Evolutionary conservation across 257 asterid species (phyloP).

Genomic region (Cinchona pubescens): DNA sequence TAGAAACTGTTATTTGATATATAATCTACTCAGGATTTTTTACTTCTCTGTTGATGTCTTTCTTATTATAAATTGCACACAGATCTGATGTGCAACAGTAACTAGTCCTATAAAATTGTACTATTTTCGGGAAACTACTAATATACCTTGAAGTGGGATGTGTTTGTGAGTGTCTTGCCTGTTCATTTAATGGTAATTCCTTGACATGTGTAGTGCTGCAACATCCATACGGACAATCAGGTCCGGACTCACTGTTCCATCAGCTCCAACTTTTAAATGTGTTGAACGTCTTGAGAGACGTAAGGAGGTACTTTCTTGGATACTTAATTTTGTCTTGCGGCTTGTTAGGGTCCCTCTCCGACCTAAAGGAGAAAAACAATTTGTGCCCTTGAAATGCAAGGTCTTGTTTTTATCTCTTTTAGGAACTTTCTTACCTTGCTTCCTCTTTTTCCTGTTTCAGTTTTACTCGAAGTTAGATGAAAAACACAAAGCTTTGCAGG

Average conservation of each 20-base stretch:
- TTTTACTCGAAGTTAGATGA: slow-evolving; percentile 73
- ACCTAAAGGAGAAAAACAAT: background rate
- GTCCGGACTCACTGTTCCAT: slow-evolving; percentile 74
- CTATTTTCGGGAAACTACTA: background rate
- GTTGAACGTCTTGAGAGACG: slow-evolving; percentile 67
- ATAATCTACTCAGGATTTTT: background rate
- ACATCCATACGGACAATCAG: slow-evolving; percentile 65
- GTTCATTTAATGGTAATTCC: slow-evolving; percentile 15
- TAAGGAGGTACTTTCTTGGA: slow-evolving; percentile 53
- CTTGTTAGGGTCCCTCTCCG: background rate
- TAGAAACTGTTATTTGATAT: background rate
- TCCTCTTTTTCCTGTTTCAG: slow-evolving; percentile 29
- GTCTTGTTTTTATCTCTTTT: too few relatives aligned
- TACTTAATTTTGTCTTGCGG: background rate
- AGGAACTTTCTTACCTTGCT: slow-evolving; percentile 1
- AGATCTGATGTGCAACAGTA: background rate
- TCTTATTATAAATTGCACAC: background rate
- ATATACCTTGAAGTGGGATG: background rate
- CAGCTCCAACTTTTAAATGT: slow-evolving; percentile 63
- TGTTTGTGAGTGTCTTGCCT: background rate
- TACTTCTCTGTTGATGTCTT: background rate
- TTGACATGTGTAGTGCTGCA: slow-evolving; percentile 56
- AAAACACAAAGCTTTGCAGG: slow-evolving; percentile 84
- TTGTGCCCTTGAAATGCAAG: background rate
- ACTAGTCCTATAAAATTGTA: background rate